These are phyloP conservation scores for Vanrija sp. DNA, from an alignment of 1,284 basidiomycete genomes.

Conservation along the genomic window DNA sequence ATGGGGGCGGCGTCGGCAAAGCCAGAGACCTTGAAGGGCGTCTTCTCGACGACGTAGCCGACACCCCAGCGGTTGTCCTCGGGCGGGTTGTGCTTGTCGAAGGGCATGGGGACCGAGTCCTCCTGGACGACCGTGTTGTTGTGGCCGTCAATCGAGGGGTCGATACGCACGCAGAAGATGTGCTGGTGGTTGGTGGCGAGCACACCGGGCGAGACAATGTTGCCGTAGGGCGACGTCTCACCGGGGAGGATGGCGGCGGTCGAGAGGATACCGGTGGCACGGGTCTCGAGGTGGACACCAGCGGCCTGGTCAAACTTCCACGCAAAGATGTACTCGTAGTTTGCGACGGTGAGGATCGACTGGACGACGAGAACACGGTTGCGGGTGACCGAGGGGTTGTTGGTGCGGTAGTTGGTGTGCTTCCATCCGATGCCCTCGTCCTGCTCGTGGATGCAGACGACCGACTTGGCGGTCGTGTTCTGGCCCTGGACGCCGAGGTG, in stretches of 20 bases:
- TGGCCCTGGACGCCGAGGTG: constrained; percentile 29
- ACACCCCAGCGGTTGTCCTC: constrained; percentile 41
- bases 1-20: constrained; percentile 39
- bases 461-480: constrained; percentile 25
- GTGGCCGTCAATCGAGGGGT: constrained; percentile 42
- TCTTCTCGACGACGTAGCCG: constrained; percentile 44
- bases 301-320: constrained; percentile 50
- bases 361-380: constrained; percentile 47
- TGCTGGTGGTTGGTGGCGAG: constrained; percentile 50
- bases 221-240: constrained; percentile 48
- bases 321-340: constrained; percentile 46
- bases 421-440: constrained; percentile 51
- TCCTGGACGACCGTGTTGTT: constrained; percentile 48
- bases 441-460: constrained; percentile 51
- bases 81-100: constrained; percentile 31
- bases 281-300: constrained; percentile 49
- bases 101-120: constrained; percentile 43
- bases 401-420: constrained; percentile 50
- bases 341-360: constrained; percentile 47
- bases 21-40: constrained; percentile 32
- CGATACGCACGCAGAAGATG: constrained; percentile 48
- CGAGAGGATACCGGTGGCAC: constrained; percentile 51
- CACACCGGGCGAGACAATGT: constrained; percentile 48
- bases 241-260: constrained; percentile 45
- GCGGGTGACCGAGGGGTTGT: constrained; percentile 40